Evolutionary conservation across 768 basidiomycete genomes (phyloP), one percentile per base, ranked within the genome.

Genomic region (Chlorophyllum brunneum): DNA sequence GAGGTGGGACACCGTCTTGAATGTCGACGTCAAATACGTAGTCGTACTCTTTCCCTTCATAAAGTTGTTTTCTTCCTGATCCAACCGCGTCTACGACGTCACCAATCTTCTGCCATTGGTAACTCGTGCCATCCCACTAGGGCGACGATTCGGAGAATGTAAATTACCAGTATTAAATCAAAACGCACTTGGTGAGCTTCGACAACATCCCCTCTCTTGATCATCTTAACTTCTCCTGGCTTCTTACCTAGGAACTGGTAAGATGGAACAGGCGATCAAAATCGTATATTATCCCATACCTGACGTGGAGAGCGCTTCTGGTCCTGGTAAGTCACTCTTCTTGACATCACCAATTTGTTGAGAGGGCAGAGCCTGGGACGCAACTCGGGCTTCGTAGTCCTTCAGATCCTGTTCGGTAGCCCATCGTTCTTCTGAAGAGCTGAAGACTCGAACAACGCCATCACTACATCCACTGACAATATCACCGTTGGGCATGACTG

Each of bases 1-100:
- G 74, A 5, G 95, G 86, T 9, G 95, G 95, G 13, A 82, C 83
- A 2, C 94, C 95, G 54, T 97, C 95, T 62, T 92, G 80, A 23
- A 98, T 86, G 62, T 98, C 97, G 30, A 99, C 95, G 63, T 97
- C 95, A 62, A 98, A 98, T n/a, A 99, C 95, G 62, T 97, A 97
- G 69, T 99, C 97, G 63, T 95, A 99, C 69, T 98, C 95, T 63
- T 86, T 86, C 15, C 97, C 97, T 59, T 93, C 69, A 63, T 88
- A 87, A n/a, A 97, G 77, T 67, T 95, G 91, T 68, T 91, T 95
- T 52, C 92, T 78, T n/a, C 83, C 82, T 30, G 86, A 83, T 20
- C 94, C 90, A 46, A 95, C 88, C 16, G 94, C 95, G 63, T 97
- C 97, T 3, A 95, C 93, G 4, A 98, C 95, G 59, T 95, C 88